Conservation (phyloP, 1,284 basidiomycete species). For the Apiotrichum siamense region DNA sequence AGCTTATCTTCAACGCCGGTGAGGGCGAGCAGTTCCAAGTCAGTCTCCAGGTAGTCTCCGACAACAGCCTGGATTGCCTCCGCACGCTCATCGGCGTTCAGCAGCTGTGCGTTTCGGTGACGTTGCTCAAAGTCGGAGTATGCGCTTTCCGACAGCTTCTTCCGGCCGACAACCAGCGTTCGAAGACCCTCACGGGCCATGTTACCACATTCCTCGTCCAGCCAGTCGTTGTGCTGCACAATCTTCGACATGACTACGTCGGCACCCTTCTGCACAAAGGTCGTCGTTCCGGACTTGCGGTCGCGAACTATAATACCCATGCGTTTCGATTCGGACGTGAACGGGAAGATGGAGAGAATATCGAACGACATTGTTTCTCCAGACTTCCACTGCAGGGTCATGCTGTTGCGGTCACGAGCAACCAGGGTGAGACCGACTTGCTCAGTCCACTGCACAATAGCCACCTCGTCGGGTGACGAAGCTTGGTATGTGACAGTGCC, state of each 20-base stretch:
- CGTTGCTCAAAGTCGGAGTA: slow-evolving; percentile 69
- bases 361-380: slow-evolving; percentile 66
- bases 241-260: slow-evolving; percentile 95
- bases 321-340: slow-evolving; percentile 96
- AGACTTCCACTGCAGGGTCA: slow-evolving; percentile 66
- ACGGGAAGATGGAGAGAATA: slow-evolving; percentile 91
- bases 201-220: slow-evolving; percentile 97
- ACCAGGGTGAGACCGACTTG: slow-evolving; percentile 85
- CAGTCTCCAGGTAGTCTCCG: slow-evolving; percentile 70
- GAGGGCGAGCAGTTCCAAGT: slow-evolving; percentile 84
- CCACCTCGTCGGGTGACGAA: slow-evolving; percentile 96
- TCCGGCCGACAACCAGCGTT: slow-evolving; percentile 86
- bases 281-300: slow-evolving; percentile 64
- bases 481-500: slow-evolving; percentile 94
- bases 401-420: slow-evolving; percentile 78
- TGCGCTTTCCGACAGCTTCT: slow-evolving; percentile 62
- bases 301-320: slow-evolving; percentile 98
- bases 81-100: slow-evolving; percentile 70
- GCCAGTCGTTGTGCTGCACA: slow-evolving; percentile 95
- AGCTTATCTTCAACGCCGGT: slow-evolving; percentile 99
- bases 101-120: slow-evolving; percentile 67
- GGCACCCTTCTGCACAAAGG: slow-evolving; percentile 93
- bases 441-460: slow-evolving; percentile 97
- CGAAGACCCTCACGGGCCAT: slow-evolving; percentile 96
- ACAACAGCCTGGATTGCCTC: slow-evolving; percentile 75